Evolutionary conservation across 768 basidiomycete species (phyloP).

Genomic region (Mycena maculata): DNA sequence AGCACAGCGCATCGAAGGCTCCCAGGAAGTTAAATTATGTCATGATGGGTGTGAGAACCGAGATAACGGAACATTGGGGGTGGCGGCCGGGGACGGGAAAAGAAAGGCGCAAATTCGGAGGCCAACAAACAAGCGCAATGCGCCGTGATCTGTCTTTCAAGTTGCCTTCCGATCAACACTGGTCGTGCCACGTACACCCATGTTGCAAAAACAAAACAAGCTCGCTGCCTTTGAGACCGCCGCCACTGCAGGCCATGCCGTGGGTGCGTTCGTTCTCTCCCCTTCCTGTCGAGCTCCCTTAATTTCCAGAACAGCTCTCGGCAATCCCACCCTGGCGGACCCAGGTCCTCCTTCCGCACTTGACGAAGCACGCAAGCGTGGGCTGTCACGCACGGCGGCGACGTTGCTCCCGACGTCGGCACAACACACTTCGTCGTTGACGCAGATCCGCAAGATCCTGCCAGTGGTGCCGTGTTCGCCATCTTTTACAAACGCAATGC

Average conservation of each 20-base stretch:
- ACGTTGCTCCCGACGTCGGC: not conserved
- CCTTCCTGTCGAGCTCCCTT: not conserved
- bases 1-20: no score
- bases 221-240: not conserved
- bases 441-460: not conserved
- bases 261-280: not conserved
- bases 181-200: no score
- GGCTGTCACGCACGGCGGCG: no score
- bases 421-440: not conserved
- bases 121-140: no score
- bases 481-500: not conserved
- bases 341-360: not conserved
- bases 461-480: not conserved
- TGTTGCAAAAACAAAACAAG: not conserved
- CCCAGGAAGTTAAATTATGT: no score
- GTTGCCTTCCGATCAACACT: no score
- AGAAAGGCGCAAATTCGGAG: no score
- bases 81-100: no score
- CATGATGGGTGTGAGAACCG: no score
- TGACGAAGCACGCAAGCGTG: not conserved
- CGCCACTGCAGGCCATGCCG: not conserved
- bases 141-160: no score
- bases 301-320: not conserved
- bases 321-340: not conserved
- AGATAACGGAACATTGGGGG: no score